These are phyloP conservation scores for Yamadazyma dendronema DNA, from an alignment of 1,139 yeast genomes.

Conservation along the genomic window DNA sequence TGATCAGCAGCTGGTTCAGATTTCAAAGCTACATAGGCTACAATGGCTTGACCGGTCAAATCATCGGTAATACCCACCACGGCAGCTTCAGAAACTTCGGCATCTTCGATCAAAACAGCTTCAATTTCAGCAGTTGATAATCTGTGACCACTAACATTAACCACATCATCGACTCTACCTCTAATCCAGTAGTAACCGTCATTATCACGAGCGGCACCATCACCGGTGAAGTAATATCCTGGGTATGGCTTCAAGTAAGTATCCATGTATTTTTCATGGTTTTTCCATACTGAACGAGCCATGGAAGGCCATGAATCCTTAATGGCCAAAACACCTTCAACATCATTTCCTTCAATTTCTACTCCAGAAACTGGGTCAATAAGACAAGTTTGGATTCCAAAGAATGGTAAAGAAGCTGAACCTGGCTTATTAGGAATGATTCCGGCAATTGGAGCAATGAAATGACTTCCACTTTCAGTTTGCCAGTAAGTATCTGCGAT, in stretches of 20 bases:
- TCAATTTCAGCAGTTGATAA: constrained; percentile 97
- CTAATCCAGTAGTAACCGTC: constrained; percentile 98
- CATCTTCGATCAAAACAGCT: constrained; percentile 81
- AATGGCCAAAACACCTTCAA: constrained; percentile 93
- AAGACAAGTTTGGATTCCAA: constrained; percentile 86
- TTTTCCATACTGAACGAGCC: constrained; percentile 95
- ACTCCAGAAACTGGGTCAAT: constrained; percentile 90
- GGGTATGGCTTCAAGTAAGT: constrained; percentile 96
- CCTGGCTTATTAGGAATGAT: constrained; percentile 96
- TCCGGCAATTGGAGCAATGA: constrained; percentile 95
- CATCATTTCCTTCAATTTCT: constrained; percentile 84
- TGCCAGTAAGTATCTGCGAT: constrained; percentile 98
- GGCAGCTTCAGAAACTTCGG: constrained; percentile 85
- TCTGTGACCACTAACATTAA: constrained; percentile 96
- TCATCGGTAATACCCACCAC: constrained; percentile 95
- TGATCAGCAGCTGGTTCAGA: constrained; percentile 45
- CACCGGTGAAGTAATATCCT: constrained; percentile 96
- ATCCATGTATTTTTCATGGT: constrained; percentile 86
- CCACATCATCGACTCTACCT: constrained; percentile 98
- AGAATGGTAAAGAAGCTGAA: constrained; percentile 93
- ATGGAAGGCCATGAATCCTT: constrained; percentile 95
- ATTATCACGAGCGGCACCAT: constrained; percentile 96
- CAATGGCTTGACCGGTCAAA: constrained; percentile 95
- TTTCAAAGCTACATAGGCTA: constrained; percentile 89
- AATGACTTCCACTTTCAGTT: constrained; percentile 96